Conservation (phyloP, 2,329 filamentous ascomycete genomes). For the Gaeumannomyces tritici region DNA sequence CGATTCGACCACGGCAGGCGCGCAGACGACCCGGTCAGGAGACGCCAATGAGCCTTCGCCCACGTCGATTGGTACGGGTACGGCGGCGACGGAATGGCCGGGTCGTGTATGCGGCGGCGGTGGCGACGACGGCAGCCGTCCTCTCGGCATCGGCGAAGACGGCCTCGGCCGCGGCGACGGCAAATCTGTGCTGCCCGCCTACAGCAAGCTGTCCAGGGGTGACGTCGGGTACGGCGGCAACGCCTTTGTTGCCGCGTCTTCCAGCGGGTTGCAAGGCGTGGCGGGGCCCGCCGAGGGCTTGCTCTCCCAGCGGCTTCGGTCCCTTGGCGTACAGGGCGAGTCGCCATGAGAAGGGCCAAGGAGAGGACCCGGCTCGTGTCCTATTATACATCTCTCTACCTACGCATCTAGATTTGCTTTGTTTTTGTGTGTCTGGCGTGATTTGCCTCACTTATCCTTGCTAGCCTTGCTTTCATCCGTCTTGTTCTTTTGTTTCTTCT, state of each 20-base stretch:
- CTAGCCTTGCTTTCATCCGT: neutral
- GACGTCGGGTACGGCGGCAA: constrained; percentile 55
- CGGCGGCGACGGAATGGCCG: too few relatives aligned
- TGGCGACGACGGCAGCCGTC: neutral
- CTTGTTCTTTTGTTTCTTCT: neutral
- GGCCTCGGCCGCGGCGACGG: neutral
- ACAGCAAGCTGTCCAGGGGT: constrained; percentile 60
- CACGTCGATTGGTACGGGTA: too few relatives aligned
- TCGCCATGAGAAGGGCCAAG: neutral
- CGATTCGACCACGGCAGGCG: constrained; percentile 11
- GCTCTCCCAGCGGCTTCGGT: constrained; percentile 58
- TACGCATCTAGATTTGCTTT: neutral
- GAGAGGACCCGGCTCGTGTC: neutral
- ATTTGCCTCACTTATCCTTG: neutral
- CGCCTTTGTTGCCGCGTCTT: constrained; percentile 23
- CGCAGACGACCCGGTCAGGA: neutral
- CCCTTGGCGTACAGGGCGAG: constrained; percentile 39
- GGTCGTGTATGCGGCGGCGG: constrained; percentile 3
- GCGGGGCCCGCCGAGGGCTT: constrained; percentile 50
- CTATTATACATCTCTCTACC: neutral
- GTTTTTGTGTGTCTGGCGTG: neutral
- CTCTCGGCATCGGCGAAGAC: neutral
- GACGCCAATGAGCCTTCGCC: neutral
- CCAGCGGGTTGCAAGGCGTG: constrained; percentile 17
- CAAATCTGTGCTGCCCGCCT: constrained; percentile 26